Evolutionary conservation across 2,329 filamentous ascomycete genomes (phyloP).

Genomic region (Beauveria varroae): DNA sequence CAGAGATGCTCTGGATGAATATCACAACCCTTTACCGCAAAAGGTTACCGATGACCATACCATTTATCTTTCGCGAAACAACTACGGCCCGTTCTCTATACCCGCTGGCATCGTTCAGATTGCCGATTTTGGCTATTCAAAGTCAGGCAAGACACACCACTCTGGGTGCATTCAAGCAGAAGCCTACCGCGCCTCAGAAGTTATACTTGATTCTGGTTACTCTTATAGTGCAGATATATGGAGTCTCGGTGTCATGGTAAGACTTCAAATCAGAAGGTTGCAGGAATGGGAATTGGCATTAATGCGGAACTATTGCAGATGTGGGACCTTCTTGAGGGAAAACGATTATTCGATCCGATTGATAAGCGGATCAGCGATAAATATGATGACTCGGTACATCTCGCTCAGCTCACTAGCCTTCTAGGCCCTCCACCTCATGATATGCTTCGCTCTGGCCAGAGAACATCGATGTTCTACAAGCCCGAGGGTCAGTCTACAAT

Average conservation of each 20-base stretch:
- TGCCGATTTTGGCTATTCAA: constrained; percentile 15
- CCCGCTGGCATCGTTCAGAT: constrained; percentile 17
- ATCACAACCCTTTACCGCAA: constrained; percentile 16
- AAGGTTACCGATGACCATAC: constrained; percentile 13
- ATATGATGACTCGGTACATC: background rate
- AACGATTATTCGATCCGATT: background rate
- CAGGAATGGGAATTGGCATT: background rate
- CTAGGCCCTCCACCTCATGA: background rate
- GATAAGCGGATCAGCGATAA: background rate
- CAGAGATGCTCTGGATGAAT: constrained; percentile 16
- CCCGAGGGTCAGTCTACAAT: background rate
- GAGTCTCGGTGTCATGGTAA: constrained; percentile 19
- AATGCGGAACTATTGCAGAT: background rate
- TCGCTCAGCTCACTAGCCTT: background rate
- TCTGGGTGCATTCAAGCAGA: constrained; percentile 14
- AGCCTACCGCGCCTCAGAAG: constrained; percentile 17
- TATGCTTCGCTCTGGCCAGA: background rate
- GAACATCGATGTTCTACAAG: background rate
- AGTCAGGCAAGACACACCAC: constrained; percentile 7
- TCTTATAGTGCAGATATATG: constrained; percentile 17
- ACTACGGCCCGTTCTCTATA: constrained; percentile 14
- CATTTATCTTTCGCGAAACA: constrained; percentile 19
- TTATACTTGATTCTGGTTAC: constrained; percentile 17
- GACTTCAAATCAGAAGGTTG: background rate
- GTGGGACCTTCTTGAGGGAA: background rate